phyloP scores from a whole-genome alignment of 2,329 filamentous ascomycete species.

The Trichoderma semiorbis region DNA sequence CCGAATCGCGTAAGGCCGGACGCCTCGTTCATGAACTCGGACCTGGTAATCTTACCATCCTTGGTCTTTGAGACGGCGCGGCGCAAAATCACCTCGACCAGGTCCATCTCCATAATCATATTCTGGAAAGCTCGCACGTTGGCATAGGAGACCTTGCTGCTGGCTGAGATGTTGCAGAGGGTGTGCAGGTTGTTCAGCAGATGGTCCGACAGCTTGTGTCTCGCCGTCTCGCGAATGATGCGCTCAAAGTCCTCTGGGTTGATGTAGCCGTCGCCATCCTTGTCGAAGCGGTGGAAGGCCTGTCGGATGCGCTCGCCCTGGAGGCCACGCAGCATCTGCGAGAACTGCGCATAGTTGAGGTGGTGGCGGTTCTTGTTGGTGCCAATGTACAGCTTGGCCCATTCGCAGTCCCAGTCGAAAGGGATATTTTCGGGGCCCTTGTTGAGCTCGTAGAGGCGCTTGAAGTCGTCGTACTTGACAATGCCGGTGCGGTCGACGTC shows the following conservation, averaged over 20 bases:
- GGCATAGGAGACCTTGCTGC: slow-evolving; percentile 94
- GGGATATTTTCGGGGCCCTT: slow-evolving; percentile 81
- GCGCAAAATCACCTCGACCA: slow-evolving; percentile 89
- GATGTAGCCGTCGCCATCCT: slow-evolving; percentile 90
- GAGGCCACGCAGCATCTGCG: slow-evolving; percentile 93
- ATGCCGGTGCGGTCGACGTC: slow-evolving; percentile 78
- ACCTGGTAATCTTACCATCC: slow-evolving; percentile 89
- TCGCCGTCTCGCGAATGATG: slow-evolving; percentile 89
- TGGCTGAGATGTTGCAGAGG: slow-evolving; percentile 88
- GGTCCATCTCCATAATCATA: slow-evolving; percentile 94
- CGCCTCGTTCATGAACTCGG: slow-evolving; percentile 93
- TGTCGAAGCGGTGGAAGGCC: slow-evolving; percentile 89
- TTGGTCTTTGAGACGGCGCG: slow-evolving; percentile 77
- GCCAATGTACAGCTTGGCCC: slow-evolving; percentile 92
- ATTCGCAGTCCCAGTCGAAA: slow-evolving; percentile 96
- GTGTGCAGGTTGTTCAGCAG: slow-evolving; percentile 86
- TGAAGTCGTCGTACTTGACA: slow-evolving; percentile 88
- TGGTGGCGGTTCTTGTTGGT: slow-evolving; percentile 82
- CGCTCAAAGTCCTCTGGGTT: slow-evolving; percentile 93
- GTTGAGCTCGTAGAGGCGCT: slow-evolving; percentile 80
- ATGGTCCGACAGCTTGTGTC: slow-evolving; percentile 96
- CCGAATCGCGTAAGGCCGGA: slow-evolving; percentile 89
- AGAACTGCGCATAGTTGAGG: slow-evolving; percentile 94
- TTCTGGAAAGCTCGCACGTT: slow-evolving; percentile 98
- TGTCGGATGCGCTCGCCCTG: slow-evolving; percentile 95